Conservation (phyloP, 1,284 basidiomycete species). For the Mrakiaceae sp. region DNA sequence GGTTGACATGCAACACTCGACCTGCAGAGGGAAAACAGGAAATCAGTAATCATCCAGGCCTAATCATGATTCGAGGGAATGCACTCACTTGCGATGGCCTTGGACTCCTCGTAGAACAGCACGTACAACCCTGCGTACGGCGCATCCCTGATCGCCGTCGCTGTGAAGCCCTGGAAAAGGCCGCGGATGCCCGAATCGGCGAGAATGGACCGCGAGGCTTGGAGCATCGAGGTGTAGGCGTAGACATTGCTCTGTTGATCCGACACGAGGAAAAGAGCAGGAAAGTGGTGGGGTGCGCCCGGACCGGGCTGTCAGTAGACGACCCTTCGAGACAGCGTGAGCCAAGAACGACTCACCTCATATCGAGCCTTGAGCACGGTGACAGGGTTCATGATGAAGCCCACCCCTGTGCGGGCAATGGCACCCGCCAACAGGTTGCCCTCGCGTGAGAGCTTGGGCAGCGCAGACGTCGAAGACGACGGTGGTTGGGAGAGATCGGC, state of each 20-base stretch:
- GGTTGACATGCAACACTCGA: not conserved
- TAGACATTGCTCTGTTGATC: constrained; percentile 60
- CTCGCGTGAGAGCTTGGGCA: constrained; percentile 18
- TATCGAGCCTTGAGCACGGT: constrained; percentile 90
- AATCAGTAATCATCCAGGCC: not conserved
- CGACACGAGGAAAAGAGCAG: not conserved
- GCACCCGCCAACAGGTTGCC: constrained; percentile 84
- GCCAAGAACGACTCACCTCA: constrained; percentile 50
- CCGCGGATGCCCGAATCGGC: constrained; percentile 61
- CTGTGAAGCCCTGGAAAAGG: constrained; percentile 76
- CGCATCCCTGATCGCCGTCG: constrained; percentile 84
- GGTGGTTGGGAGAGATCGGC: constrained; percentile 2
- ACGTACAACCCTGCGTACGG: constrained; percentile 93
- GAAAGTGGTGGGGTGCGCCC: constrained; percentile 5
- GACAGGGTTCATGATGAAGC: constrained; percentile 82
- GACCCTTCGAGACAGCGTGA: not conserved
- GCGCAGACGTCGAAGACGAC: constrained; percentile 5
- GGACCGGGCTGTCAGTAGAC: not conserved
- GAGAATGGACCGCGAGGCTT: constrained; percentile 52
- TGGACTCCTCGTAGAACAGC: constrained; percentile 77
- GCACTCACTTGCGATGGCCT: constrained; percentile 51
- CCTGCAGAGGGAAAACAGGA: too few species aligned
- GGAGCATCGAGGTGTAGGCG: constrained; percentile 53
- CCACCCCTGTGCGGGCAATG: constrained; percentile 69
- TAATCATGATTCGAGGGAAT: constrained; percentile 5